A percentile compares a stretch with the other conserved stretches of the same genome.
These are phyloP conservation scores for Epichloe elymi DNA, from an alignment of 2,329 filamentous ascomycete species.

Conservation along the genomic window DNA sequence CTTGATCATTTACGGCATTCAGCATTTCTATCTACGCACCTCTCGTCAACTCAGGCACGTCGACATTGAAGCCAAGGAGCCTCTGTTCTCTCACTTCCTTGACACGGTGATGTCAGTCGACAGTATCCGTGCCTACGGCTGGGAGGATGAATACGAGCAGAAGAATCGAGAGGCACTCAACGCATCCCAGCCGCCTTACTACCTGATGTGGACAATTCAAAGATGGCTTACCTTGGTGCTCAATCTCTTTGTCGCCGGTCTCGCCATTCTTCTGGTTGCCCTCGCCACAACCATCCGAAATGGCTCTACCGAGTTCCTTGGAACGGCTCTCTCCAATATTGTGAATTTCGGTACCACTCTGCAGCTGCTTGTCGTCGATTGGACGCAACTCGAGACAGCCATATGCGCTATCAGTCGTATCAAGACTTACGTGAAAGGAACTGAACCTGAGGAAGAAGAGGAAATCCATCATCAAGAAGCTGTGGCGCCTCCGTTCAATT, in stretches of 20 bases:
- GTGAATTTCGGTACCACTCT: neutral
- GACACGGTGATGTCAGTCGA: constrained; percentile 11
- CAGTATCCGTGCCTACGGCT: constrained; percentile 21
- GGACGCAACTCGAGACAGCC: neutral
- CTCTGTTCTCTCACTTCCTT: constrained; percentile 14
- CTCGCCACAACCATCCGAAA: constrained; percentile 22
- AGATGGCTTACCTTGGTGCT: constrained; percentile 35
- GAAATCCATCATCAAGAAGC: too few species aligned
- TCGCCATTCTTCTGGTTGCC: constrained; percentile 31
- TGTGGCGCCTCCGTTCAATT: neutral
- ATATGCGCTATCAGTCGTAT: neutral
- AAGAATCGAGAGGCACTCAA: constrained; percentile 18
- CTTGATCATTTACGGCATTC: constrained; percentile 10
- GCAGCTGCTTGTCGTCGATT: neutral
- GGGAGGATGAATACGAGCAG: constrained; percentile 8
- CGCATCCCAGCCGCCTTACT: constrained; percentile 15
- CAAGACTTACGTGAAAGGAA: neutral
- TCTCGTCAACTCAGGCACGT: constrained; percentile 17
- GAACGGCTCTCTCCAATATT: neutral
- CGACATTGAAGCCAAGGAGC: constrained; percentile 16
- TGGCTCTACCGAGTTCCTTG: neutral
- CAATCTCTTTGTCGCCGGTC: constrained; percentile 29
- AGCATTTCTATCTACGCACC: constrained; percentile 16
- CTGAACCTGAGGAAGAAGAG: neutral
- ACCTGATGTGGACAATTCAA: constrained; percentile 35